Base-by-base conservation (phyloP, 768 basidiomycete species). In the Suillus lakei region DNA sequence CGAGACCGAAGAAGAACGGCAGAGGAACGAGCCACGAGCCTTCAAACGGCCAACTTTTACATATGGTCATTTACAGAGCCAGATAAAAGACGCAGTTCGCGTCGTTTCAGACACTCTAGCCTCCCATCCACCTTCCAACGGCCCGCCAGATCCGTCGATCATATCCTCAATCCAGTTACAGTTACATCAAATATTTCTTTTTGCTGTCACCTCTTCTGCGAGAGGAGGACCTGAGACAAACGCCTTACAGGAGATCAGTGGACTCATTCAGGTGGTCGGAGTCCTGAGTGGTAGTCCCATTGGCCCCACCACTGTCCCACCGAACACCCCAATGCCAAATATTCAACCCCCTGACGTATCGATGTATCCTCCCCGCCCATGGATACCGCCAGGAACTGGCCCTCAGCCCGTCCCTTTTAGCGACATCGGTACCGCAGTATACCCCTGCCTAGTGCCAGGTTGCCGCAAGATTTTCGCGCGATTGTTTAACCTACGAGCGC, bases 201-300 rank as follows among this genome's bases (percentile, higher is more conserved):
- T 93, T 73, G 86, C 89, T 1, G 87, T 92, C 64, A 93, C 90
- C 13, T 91, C 88, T 41, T 87, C 88, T 15, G 76, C 85, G 7
- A 76, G 79, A 32, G 83, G 82, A 32, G 88, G 85, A 36, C 78
- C 73, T 56, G 84, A 84, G 60, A 86, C 84, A 79, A 83, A 85
- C 63, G 80, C 82, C 0, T 77, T 93, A 1, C 91, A 91, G 72
- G 92, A 94, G 75, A 85, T 93, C 46, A 86, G 88, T 50, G 91
- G 90, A n/a, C 82, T 94, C 61, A 91, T 93, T 64, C 92, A 93
- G 70, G 90, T 93, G 67, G 84, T 94, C 51, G 91, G 91, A 23
- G 89, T 93, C 39, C 84, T 94, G 65, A 91, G 88, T 66, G 91
- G 89, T 2, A 88, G 92, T 50, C 90, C 88, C 69, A 93, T 94